Evolutionary conservation across 2,329 filamentous ascomycete species (phyloP).

Genomic region (Xylaria sp.): DNA sequence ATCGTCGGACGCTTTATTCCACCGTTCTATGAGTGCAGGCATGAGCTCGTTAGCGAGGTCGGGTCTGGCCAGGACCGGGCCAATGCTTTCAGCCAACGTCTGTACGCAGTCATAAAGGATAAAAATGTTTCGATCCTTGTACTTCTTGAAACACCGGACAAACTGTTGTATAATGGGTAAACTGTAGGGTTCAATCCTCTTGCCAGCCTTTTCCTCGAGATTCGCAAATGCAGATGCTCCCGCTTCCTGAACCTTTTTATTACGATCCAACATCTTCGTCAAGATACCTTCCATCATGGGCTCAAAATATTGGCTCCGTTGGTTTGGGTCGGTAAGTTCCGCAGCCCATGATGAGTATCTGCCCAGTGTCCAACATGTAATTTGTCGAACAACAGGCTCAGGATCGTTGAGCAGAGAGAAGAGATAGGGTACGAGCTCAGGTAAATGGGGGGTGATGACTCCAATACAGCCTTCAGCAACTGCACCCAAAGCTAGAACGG

Average conservation of each 20-base stretch:
- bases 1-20: conserved; percentile 86
- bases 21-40: conserved; percentile 90
- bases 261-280: conserved; percentile 92
- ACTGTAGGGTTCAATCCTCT: conserved; percentile 84
- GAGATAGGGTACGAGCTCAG: conserved; percentile 89
- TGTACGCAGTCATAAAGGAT: conserved; percentile 99
- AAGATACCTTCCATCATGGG: conserved; percentile 98
- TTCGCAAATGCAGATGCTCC: conserved; percentile 96
- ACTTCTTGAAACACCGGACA: conserved; percentile 89
- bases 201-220: conserved; percentile 91
- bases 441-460: conserved; percentile 88
- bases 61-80: conserved; percentile 80
- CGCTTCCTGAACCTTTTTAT: conserved; percentile 98
- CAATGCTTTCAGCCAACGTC: conserved; percentile 92
- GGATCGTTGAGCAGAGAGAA: conserved; percentile 84
- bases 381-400: conserved; percentile 92
- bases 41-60: conserved; percentile 88
- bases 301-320: conserved; percentile 84
- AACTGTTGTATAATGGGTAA: conserved; percentile 92
- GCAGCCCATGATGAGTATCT: conserved; percentile 95
- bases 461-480: conserved; percentile 95
- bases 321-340: conserved; percentile 71
- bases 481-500: conserved; percentile 91
- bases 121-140: conserved; percentile 99
- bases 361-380: conserved; percentile 97